Conservation (phyloP, 2,329 filamentous ascomycete species). For the Ophiosphaerella herpotricha region DNA sequence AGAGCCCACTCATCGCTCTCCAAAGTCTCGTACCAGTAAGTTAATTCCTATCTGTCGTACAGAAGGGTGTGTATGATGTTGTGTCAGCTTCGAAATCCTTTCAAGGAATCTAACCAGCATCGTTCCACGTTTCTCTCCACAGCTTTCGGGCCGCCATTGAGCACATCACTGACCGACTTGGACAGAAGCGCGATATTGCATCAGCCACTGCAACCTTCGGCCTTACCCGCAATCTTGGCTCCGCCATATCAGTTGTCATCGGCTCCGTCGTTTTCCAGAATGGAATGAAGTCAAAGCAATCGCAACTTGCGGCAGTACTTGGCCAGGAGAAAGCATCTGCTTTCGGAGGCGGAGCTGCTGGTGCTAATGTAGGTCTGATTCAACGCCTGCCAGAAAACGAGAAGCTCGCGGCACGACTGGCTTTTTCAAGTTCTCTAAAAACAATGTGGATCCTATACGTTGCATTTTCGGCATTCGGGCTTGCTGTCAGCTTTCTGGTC, state of each 20-base stretch:
- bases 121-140: background rate
- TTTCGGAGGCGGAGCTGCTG: slow-evolving; percentile 64
- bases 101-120: too few species aligned
- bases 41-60: slow-evolving; percentile 1
- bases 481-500: slow-evolving; percentile 49
- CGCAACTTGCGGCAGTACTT: slow-evolving; percentile 55
- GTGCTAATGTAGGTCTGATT: slow-evolving; percentile 64
- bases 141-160: background rate
- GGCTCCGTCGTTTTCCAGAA: slow-evolving; percentile 83
- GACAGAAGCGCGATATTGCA: slow-evolving; percentile 63
- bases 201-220: slow-evolving; percentile 69
- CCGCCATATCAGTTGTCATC: slow-evolving; percentile 69
- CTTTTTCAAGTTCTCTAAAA: slow-evolving; percentile 51
- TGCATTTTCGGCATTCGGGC: slow-evolving; percentile 46
- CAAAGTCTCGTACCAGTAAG: slow-evolving; percentile 63
- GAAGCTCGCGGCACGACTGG: slow-evolving; percentile 47
- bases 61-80: background rate
- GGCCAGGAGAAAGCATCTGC: slow-evolving; percentile 55
- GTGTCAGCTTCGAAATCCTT: background rate
- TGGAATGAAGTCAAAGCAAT: slow-evolving; percentile 64
- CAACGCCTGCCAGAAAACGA: slow-evolving; percentile 55
- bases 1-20: slow-evolving; percentile 69
- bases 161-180: slow-evolving; percentile 15
- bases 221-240: slow-evolving; percentile 71
- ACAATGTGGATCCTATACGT: slow-evolving; percentile 58